Evolutionary conservation across 2,329 filamentous ascomycete genomes (phyloP).

Genomic region (Alternaria arbusti): DNA sequence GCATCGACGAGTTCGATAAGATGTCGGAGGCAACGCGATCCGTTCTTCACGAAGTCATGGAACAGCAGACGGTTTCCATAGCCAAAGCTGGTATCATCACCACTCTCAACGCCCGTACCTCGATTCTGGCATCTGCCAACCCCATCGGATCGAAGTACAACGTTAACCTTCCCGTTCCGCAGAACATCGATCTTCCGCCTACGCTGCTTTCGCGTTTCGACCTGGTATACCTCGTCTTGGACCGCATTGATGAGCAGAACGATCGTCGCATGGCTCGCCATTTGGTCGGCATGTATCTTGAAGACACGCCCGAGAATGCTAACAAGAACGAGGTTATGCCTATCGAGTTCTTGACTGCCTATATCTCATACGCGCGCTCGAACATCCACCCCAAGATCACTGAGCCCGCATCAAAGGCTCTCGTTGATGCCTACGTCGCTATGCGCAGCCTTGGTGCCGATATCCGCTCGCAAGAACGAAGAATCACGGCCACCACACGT

Average conservation of each 20-base stretch:
- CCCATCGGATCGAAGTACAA: slow-evolving; percentile 99
- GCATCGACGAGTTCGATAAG: slow-evolving; percentile 82
- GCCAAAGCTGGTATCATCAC: slow-evolving; percentile 81
- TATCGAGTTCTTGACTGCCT: slow-evolving; percentile 92
- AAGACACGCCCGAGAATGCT: slow-evolving; percentile 90
- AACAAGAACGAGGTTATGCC: slow-evolving; percentile 76
- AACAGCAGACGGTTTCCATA: slow-evolving; percentile 79
- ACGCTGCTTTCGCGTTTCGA: slow-evolving; percentile 96
- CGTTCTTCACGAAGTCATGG: slow-evolving; percentile 81
- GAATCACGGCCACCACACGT: slow-evolving; percentile 95
- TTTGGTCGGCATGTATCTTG: slow-evolving; percentile 93
- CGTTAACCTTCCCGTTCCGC: slow-evolving; percentile 89
- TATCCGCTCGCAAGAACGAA: slow-evolving; percentile 81
- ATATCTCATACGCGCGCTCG: slow-evolving; percentile 94
- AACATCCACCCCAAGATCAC: slow-evolving; percentile 85
- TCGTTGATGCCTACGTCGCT: slow-evolving; percentile 86
- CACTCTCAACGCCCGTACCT: slow-evolving; percentile 92
- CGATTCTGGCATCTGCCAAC: slow-evolving; percentile 95
- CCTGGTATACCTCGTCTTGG: slow-evolving; percentile 93
- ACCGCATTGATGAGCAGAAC: slow-evolving; percentile 87
- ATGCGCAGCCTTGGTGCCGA: slow-evolving; percentile 87
- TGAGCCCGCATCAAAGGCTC: slow-evolving; percentile 77
- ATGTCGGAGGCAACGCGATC: slow-evolving; percentile 78
- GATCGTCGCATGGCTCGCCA: slow-evolving; percentile 91
- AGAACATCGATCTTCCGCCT: slow-evolving; percentile 96